phyloP scores from a whole-genome alignment of 2,329 filamentous ascomycete genomes.

The Podosphaera fusca region DNA sequence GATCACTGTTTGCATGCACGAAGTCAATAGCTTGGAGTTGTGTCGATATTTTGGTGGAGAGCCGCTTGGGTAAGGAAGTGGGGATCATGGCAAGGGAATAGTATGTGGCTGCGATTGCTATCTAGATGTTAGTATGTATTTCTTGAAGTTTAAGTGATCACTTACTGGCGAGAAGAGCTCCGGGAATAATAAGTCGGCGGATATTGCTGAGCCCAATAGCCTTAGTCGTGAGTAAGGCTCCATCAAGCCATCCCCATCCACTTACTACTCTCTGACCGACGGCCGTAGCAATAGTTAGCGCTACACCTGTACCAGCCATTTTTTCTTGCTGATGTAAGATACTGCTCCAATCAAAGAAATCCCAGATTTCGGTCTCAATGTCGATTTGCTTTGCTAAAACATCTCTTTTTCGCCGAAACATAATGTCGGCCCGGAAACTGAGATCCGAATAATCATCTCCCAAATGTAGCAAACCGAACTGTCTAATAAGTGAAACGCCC shows the following conservation, averaged over 20 bases:
- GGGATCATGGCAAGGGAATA: slow-evolving; percentile 79
- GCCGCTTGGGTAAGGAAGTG: slow-evolving; percentile 62
- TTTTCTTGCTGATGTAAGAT: slow-evolving; percentile 85
- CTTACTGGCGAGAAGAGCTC: slow-evolving; percentile 58
- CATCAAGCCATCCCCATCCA: slow-evolving; percentile 73
- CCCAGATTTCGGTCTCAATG: slow-evolving; percentile 66
- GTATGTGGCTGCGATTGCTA: slow-evolving; percentile 50
- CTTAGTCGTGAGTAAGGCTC: slow-evolving; percentile 58
- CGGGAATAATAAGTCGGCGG: slow-evolving; percentile 58
- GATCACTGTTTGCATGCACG: slow-evolving; percentile 64
- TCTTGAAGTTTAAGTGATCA: slow-evolving; percentile 9
- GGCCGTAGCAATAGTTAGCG: slow-evolving; percentile 71
- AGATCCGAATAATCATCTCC: slow-evolving; percentile 71
- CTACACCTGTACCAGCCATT: slow-evolving; percentile 81
- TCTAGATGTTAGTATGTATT: slow-evolving; percentile 15
- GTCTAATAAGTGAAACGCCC: slow-evolving; percentile 72
- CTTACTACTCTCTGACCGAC: slow-evolving; percentile 63
- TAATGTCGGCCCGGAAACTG: slow-evolving; percentile 72
- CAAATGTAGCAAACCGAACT: slow-evolving; percentile 68
- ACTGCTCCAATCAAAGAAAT: slow-evolving; percentile 76
- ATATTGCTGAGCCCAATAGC: slow-evolving; percentile 63
- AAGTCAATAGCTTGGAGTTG: slow-evolving; percentile 74
- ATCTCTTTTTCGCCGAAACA: slow-evolving; percentile 76
- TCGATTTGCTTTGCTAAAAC: slow-evolving; percentile 65
- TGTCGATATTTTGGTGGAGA: slow-evolving; percentile 62